These are phyloP conservation scores for Dendrobium officinale DNA, from an alignment of 106 monocot species.

Conservation along the genomic window DNA sequence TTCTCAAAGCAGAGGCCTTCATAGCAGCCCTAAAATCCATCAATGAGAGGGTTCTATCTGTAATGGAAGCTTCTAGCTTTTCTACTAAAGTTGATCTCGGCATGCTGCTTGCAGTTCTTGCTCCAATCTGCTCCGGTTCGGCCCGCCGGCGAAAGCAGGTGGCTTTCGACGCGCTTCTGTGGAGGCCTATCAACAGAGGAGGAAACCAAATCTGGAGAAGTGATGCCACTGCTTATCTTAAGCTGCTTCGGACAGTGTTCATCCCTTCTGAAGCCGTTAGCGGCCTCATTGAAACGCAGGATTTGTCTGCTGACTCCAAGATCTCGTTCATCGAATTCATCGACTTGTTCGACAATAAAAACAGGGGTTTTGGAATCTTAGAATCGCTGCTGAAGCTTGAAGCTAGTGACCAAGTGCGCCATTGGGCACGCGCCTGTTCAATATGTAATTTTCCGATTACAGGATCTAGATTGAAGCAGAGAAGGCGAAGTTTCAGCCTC, in stretches of 20 bases:
- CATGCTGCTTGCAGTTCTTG: slow-evolving; percentile 79
- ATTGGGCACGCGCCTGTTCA: slow-evolving; percentile 63
- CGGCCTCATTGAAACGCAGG: slow-evolving; percentile 68
- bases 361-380: slow-evolving; percentile 89
- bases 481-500: slow-evolving; percentile 55
- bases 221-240: slow-evolving; percentile 69
- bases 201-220: slow-evolving; percentile 44
- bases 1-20: slow-evolving; percentile 80
- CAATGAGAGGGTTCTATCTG: slow-evolving; percentile 72
- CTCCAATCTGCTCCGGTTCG: slow-evolving; percentile 63
- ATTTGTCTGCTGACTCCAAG: slow-evolving; percentile 52
- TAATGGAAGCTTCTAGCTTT: slow-evolving; percentile 68
- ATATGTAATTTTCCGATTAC: slow-evolving; percentile 76
- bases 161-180: slow-evolving; percentile 73
- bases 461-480: slow-evolving; percentile 90
- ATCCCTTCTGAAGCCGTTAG: slow-evolving; percentile 70
- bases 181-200: slow-evolving; percentile 52
- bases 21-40: slow-evolving; percentile 78
- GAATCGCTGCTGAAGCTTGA: slow-evolving; percentile 82
- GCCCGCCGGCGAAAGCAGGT: slow-evolving; percentile 50
- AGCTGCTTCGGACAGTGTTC: slow-evolving; percentile 68
- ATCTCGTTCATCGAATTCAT: slow-evolving; percentile 74
- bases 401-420: slow-evolving; percentile 60
- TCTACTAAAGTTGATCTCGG: slow-evolving; percentile 66
- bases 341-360: slow-evolving; percentile 85